phyloP scores from a whole-genome alignment of 495 filamentous ascomycete species.

The Glarea lozoyensis region DNA sequence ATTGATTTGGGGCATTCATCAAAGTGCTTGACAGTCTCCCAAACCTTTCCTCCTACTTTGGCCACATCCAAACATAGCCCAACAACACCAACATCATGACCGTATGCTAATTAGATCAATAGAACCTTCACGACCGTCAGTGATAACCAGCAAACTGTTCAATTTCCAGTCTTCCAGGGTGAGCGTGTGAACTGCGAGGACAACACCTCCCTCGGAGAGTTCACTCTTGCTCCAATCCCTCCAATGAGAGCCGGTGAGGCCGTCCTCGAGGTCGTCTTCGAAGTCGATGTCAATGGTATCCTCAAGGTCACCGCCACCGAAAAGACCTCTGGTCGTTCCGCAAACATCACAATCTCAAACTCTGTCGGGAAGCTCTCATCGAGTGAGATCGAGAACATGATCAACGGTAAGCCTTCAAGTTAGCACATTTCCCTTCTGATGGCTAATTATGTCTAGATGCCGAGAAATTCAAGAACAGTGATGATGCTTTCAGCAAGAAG shows the following conservation, averaged over 20 bases:
- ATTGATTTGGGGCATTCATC: too few species aligned
- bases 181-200: slow-evolving; percentile 99
- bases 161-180: slow-evolving; percentile 97
- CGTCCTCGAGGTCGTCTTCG: slow-evolving; percentile 95
- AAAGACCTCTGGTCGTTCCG: slow-evolving; percentile 95
- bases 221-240: slow-evolving; percentile 94
- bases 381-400: slow-evolving; percentile 94
- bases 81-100: slow-evolving; percentile 5
- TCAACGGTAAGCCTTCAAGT: slow-evolving; percentile 57
- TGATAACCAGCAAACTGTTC: slow-evolving; percentile 77
- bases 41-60: too few species aligned
- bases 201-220: slow-evolving; percentile 98
- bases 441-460: slow-evolving; percentile 42
- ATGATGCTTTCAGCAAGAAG: slow-evolving; percentile 98
- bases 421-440: neutral
- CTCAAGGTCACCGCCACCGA: slow-evolving; percentile 99
- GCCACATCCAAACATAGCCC: too few species aligned
- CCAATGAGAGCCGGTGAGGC: slow-evolving; percentile 97
- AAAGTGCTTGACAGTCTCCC: too few species aligned
- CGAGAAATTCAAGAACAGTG: slow-evolving; percentile 96
- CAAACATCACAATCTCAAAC: slow-evolving; percentile 99
- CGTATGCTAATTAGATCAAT: slow-evolving; percentile 8
- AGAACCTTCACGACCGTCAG: slow-evolving; percentile 89
- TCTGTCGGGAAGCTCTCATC: slow-evolving; percentile 97
- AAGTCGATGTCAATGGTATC: slow-evolving; percentile 99